These are phyloP conservation scores for Pythium brachiatum DNA, from an alignment of 352 stramenopile species.

Conservation along the genomic window DNA sequence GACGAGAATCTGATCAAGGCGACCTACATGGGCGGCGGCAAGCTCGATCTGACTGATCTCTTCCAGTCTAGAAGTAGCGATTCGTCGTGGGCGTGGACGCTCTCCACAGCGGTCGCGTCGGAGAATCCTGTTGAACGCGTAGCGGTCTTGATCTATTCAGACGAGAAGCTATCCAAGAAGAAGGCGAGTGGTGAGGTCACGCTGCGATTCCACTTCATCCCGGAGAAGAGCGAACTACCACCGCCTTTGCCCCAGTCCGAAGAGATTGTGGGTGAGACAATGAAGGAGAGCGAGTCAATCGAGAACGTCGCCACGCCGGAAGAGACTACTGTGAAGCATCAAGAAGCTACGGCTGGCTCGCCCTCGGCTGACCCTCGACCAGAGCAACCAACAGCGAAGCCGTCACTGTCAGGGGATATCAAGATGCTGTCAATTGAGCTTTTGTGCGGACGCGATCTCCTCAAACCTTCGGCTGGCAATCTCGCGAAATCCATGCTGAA, in stretches of 20 bases:
- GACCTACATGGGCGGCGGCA: constrained; percentile 43
- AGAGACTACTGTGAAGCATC: not conserved
- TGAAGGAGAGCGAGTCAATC: not conserved
- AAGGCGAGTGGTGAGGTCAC: constrained; percentile 40
- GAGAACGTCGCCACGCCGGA: not conserved
- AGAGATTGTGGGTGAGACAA: not conserved
- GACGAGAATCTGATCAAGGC: constrained; percentile 43
- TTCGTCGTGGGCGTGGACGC: constrained; percentile 1
- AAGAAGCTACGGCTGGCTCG: not conserved
- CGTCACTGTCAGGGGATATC: constrained; percentile 21
- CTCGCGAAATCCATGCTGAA: constrained; percentile 35
- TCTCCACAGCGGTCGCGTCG: not conserved
- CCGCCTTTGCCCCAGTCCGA: not conserved
- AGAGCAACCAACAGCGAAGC: not conserved
- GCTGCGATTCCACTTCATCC: constrained; percentile 31
- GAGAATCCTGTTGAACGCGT: constrained; percentile 16
- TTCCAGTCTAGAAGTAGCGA: constrained; percentile 12
- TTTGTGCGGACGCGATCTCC: constrained; percentile 31
- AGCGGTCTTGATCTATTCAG: constrained; percentile 21
- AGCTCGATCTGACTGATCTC: constrained; percentile 33
- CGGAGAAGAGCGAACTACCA: not conserved
- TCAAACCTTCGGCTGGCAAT: constrained; percentile 20
- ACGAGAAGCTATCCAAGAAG: constrained; percentile 39
- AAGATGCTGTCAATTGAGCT: constrained; percentile 39
- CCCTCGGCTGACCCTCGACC: not conserved